Conservation (phyloP, 1,284 basidiomycete species). For the Ustilago nuda region DNA sequence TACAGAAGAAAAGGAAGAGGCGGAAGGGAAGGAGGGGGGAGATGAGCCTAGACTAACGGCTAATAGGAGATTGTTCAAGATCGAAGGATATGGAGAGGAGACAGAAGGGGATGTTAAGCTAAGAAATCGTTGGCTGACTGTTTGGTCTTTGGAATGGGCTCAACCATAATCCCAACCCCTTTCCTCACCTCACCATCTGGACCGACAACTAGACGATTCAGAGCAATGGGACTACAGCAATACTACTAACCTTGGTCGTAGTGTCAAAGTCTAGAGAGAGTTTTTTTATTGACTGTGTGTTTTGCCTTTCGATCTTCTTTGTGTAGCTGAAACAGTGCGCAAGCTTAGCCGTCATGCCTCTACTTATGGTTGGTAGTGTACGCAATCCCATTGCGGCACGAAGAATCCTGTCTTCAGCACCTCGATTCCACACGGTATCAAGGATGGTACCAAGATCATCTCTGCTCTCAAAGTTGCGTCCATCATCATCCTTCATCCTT, state of each 20-base stretch:
- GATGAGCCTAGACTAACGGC: slow-evolving; percentile 45
- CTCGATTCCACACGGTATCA: background rate
- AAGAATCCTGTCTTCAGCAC: background rate
- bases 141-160: slow-evolving; percentile 48
- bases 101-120: slow-evolving; percentile 45
- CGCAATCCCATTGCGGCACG: background rate
- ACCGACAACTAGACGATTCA: background rate
- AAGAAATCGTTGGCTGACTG: slow-evolving; percentile 52
- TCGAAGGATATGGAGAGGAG: slow-evolving; percentile 42
- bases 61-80: slow-evolving; percentile 28
- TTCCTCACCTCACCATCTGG: background rate
- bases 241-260: background rate
- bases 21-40: slow-evolving; percentile 4
- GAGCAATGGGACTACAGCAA: slow-evolving; percentile 18
- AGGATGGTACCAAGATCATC: background rate
- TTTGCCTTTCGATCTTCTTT: slow-evolving; percentile 5
- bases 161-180: background rate
- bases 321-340: background rate
- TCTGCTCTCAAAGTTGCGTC: background rate
- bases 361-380: background rate
- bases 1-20: background rate
- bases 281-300: slow-evolving; percentile 44
- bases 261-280: background rate
- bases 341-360: background rate
- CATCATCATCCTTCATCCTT: background rate